Conservation (phyloP, 345 rosid genomes). For the Salix purpurea region DNA sequence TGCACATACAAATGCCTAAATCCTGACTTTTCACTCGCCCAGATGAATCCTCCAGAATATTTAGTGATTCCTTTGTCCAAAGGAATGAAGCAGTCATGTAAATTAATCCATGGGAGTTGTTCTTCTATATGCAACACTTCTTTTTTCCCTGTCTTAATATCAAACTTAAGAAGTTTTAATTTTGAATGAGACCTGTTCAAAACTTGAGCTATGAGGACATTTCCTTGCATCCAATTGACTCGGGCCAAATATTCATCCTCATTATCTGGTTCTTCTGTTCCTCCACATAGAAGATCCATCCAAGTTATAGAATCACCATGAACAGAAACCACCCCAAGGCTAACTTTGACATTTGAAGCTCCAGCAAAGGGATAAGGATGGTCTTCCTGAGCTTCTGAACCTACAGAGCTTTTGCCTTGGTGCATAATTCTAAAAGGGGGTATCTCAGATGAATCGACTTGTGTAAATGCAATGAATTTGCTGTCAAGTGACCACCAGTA, state of each 20-base stretch:
- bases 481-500: slow-evolving; percentile 99
- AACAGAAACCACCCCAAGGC: slow-evolving; percentile 82
- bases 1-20: slow-evolving; percentile 84
- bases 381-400: slow-evolving; percentile 80
- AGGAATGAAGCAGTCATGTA: slow-evolving; percentile 89
- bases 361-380: slow-evolving; percentile 98
- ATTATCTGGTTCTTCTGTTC: slow-evolving; percentile 31
- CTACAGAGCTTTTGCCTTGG: slow-evolving; percentile 79
- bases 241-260: slow-evolving; percentile 84
- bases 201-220: slow-evolving; percentile 64
- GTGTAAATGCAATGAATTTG: slow-evolving; percentile 71
- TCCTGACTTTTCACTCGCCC: slow-evolving; percentile 94
- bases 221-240: slow-evolving; percentile 83
- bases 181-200: slow-evolving; percentile 69
- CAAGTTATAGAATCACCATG: slow-evolving; percentile 67
- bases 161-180: slow-evolving; percentile 61
- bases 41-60: slow-evolving; percentile 74
- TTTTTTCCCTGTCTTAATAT: slow-evolving; percentile 64
- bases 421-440: slow-evolving; percentile 95
- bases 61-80: slow-evolving; percentile 51
- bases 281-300: slow-evolving; percentile 88
- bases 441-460: slow-evolving; percentile 70
- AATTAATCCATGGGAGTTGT: slow-evolving; percentile 68
- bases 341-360: slow-evolving; percentile 74
- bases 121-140: slow-evolving; percentile 61